Evolutionary conservation across 129 eudicot genomes (phyloP).

Genomic region (Flaveria sonorensis): DNA sequence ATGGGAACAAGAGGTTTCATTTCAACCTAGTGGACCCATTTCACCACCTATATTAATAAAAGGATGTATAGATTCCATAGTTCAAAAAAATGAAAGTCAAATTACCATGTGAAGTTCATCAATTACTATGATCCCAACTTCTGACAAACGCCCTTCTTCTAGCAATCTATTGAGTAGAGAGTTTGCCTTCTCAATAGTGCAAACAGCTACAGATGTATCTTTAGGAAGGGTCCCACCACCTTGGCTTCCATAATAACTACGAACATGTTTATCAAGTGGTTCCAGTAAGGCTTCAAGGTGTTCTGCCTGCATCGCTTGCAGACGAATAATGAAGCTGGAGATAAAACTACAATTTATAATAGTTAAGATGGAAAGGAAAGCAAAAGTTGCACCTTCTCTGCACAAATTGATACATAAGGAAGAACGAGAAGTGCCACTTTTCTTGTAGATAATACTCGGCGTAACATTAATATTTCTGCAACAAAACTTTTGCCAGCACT

Average conservation of each 20-base stretch:
- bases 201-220: conserved; percentile 97
- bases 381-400: conserved; percentile 67
- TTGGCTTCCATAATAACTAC: conserved; percentile 94
- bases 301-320: conserved; percentile 67
- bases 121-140: conserved; percentile 94
- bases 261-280: conserved; percentile 86
- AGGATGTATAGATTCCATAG: conserved; percentile 13
- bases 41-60: not conserved
- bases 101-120: conserved; percentile 99
- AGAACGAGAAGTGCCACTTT: conserved; percentile 95
- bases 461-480: conserved; percentile 93
- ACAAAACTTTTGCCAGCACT: conserved; percentile 99
- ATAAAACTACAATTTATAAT: not conserved
- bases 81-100: conserved; percentile 27
- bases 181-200: conserved; percentile 98
- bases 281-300: conserved; percentile 87
- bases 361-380: not conserved
- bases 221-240: conserved; percentile 98
- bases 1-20: not conserved
- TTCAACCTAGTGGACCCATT: not conserved
- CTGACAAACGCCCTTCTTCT: conserved; percentile 95
- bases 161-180: conserved; percentile 84
- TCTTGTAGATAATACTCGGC: conserved; percentile 71
- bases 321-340: conserved; percentile 3
- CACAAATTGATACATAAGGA: conserved; percentile 95